Percentiles rank a stretch among this genome's conserved stretches.
These are phyloP conservation scores for Arthrobotrys sphaeroides DNA, from an alignment of 2,329 filamentous ascomycete species.

Conservation along the genomic window DNA sequence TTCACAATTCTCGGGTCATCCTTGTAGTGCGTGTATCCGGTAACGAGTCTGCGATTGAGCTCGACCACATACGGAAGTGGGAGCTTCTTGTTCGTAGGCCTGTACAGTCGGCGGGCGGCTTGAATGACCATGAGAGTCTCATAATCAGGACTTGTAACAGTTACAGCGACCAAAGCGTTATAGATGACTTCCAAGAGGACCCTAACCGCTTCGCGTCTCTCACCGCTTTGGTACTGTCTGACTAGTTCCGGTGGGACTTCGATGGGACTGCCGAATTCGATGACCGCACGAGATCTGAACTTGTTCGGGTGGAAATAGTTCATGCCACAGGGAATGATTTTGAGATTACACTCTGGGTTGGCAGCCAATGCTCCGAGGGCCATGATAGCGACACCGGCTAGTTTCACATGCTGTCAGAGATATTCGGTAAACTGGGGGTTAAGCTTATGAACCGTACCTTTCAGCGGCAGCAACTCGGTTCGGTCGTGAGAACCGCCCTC, in stretches of 20 bases:
- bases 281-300: slow-evolving; percentile 92
- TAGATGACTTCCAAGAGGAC: slow-evolving; percentile 86
- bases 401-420: slow-evolving; percentile 47
- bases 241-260: slow-evolving; percentile 85
- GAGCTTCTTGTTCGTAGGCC: slow-evolving; percentile 90
- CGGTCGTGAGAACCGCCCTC: slow-evolving; percentile 96
- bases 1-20: slow-evolving; percentile 83
- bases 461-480: slow-evolving; percentile 87
- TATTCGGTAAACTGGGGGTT: background rate
- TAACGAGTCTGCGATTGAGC: slow-evolving; percentile 87
- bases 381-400: slow-evolving; percentile 96
- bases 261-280: slow-evolving; percentile 91
- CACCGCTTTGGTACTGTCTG: slow-evolving; percentile 81
- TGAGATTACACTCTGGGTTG: slow-evolving; percentile 84
- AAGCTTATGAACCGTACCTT: slow-evolving; percentile 64
- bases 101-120: slow-evolving; percentile 90
- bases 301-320: slow-evolving; percentile 99
- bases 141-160: slow-evolving; percentile 90
- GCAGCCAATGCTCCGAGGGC: slow-evolving; percentile 87
- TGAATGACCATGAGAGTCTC: slow-evolving; percentile 97
- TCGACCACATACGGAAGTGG: slow-evolving; percentile 92
- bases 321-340: slow-evolving; percentile 97
- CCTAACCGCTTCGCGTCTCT: slow-evolving; percentile 86
- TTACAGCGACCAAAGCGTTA: slow-evolving; percentile 84
- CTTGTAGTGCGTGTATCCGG: slow-evolving; percentile 92